Percentiles rank a stretch among this genome's conserved stretches.
phyloP scores from a whole-genome alignment of 192 early-diverging fungal species.

The Mortierella claussenii region DNA sequence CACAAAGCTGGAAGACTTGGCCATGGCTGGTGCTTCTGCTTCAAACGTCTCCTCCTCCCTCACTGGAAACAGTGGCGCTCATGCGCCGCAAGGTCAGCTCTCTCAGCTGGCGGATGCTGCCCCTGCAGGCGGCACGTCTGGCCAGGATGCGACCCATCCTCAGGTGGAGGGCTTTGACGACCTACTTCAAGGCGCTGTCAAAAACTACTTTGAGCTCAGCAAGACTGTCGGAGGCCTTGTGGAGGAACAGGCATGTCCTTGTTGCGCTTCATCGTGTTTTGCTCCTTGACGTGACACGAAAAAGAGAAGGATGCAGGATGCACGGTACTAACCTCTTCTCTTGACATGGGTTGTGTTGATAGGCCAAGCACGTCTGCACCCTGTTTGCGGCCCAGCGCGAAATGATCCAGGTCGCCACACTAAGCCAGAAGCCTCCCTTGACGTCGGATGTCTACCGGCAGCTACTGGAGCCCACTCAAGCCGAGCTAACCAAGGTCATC shows the following conservation, averaged over 20 bases:
- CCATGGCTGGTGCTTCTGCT: conserved; percentile 64
- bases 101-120: conserved; percentile 51
- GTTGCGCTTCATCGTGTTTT: too few relatives aligned
- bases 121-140: conserved; percentile 28
- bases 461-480: conserved; percentile 77
- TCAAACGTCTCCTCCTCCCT: conserved; percentile 54
- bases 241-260: conserved; percentile 66
- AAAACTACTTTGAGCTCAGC: conserved; percentile 60
- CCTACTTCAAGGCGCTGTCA: conserved; percentile 56
- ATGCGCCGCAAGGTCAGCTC: conserved; percentile 45
- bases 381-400: conserved; percentile 77
- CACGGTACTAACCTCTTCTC: conserved; percentile 37
- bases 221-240: conserved; percentile 62
- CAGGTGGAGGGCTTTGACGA: conserved; percentile 67
- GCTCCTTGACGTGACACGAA: too few relatives aligned
- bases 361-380: conserved; percentile 68
- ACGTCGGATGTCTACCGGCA: conserved; percentile 64
- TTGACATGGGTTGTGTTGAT: too few relatives aligned
- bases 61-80: conserved; percentile 42
- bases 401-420: conserved; percentile 78
- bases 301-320: background rate
- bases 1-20: conserved; percentile 87
- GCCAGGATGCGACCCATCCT: conserved; percentile 49
- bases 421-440: conserved; percentile 81
- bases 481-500: conserved; percentile 70